Conservation (phyloP, 139 green algal species). For the Closterium sp. region DNA sequence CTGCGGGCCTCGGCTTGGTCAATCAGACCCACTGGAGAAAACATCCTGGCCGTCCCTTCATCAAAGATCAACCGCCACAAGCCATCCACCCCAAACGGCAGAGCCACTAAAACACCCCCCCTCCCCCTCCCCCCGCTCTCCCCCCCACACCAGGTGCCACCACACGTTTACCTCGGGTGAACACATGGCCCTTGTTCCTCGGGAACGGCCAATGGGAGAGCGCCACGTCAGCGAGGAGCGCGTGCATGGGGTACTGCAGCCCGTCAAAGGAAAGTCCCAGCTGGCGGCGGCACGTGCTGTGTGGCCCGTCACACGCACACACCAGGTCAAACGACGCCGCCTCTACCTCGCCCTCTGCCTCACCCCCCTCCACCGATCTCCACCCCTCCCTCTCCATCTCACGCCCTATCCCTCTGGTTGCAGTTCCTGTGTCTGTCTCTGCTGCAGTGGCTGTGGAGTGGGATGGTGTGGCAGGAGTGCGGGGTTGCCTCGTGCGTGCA, state of each 20-base stretch:
- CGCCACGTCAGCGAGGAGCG: constrained; percentile 14
- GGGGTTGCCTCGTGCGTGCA: not conserved
- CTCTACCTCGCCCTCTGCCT: not conserved
- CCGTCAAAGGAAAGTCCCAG: constrained; percentile 13
- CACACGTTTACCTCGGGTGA: not conserved
- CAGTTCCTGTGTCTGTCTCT: not conserved
- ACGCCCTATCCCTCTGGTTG: not conserved
- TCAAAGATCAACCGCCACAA: not conserved
- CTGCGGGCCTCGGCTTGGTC: not conserved
- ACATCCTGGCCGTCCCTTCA: not conserved
- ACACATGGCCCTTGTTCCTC: not conserved
- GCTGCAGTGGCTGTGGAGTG: not conserved
- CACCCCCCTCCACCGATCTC: not conserved
- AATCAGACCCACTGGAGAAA: not conserved
- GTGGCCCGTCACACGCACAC: constrained; percentile 1
- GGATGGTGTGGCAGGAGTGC: not conserved
- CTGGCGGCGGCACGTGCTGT: not conserved
- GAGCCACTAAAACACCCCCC: not conserved
- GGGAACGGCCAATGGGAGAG: not conserved
- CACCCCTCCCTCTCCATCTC: not conserved
- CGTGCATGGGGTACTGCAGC: constrained; percentile 11
- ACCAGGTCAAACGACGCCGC: not conserved
- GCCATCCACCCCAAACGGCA: not conserved
- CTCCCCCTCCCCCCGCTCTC: not conserved
- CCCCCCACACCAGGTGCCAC: not conserved